Evolutionary conservation across 176 grass and related monocot species (phyloP).

Genomic region (Triticum monococcum): DNA sequence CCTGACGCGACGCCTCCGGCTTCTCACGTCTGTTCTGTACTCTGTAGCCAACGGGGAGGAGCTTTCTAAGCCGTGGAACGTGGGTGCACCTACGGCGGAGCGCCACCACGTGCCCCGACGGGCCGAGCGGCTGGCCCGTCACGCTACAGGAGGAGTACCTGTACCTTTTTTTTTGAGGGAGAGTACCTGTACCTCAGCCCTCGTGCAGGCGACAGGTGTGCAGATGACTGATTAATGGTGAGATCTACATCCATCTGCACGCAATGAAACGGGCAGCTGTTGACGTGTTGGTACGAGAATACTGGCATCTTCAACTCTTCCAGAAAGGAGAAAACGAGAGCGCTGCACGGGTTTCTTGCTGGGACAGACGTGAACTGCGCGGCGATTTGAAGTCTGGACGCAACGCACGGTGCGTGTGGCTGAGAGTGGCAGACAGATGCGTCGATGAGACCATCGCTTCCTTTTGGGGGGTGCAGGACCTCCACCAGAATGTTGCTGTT

Average conservation of each 20-base stretch:
- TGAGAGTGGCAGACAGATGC: not conserved
- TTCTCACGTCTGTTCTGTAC: not conserved
- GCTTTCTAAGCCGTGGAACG: not conserved
- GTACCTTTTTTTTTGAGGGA: no score
- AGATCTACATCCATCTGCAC: no score
- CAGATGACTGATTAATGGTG: not conserved
- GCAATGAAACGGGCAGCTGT: not conserved
- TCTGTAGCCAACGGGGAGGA: no score
- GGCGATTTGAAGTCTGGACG: not conserved
- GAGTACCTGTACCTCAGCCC: no score
- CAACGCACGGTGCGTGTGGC: not conserved
- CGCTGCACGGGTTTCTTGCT: not conserved
- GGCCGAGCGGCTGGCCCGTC: not conserved
- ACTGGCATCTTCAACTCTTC: not conserved
- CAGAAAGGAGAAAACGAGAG: not conserved
- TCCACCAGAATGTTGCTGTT: not conserved
- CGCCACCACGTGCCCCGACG: not conserved
- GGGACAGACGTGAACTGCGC: no score
- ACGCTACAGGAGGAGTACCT: not conserved
- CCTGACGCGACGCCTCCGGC: not conserved
- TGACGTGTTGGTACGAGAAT: conserved; percentile 12
- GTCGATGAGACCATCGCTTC: not conserved
- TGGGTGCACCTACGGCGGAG: not conserved
- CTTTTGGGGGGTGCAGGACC: not conserved
- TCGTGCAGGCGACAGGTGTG: not conserved